phyloP scores from a whole-genome alignment of 306 rosid genomes.

The Citrullus amarus region DNA sequence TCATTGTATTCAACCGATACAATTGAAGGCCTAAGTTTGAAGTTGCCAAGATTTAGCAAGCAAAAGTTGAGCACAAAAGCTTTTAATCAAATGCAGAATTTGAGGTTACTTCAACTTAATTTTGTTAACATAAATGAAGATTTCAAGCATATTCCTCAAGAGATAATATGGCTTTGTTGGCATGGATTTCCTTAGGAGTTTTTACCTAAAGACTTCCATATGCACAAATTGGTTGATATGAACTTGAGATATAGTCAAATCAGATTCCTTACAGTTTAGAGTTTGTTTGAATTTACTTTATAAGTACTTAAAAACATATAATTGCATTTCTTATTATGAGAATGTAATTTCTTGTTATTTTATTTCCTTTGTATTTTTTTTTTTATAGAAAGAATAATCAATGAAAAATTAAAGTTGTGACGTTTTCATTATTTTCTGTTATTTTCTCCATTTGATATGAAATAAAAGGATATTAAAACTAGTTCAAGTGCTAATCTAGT shows the following conservation, averaged over 20 bases:
- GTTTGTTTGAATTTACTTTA: too few species aligned
- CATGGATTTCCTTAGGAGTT: constrained; percentile 10
- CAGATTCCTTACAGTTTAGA: neutral
- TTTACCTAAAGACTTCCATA: constrained; percentile 15
- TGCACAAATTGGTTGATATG: constrained; percentile 14
- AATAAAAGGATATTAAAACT: neutral
- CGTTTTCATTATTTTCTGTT: neutral
- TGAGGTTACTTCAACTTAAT: constrained; percentile 28
- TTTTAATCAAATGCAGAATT: constrained; percentile 21
- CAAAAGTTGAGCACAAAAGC: constrained; percentile 8
- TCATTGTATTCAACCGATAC: neutral
- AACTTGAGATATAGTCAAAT: constrained; percentile 22
- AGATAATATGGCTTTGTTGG: constrained; percentile 31
- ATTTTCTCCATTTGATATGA: neutral
- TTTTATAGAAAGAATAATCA: neutral
- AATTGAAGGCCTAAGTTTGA: constrained; percentile 12
- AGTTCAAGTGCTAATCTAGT: neutral
- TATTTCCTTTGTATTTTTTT: neutral
- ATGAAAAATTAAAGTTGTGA: neutral
- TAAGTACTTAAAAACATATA: too few species aligned
- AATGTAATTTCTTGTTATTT: neutral
- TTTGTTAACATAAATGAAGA: constrained; percentile 13
- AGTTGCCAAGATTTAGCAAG: neutral
- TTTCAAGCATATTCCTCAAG: constrained; percentile 13
- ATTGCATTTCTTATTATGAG: neutral